Evolutionary conservation across 1,284 basidiomycete species (phyloP).

Genomic region (Wallemia ichthyophaga): DNA sequence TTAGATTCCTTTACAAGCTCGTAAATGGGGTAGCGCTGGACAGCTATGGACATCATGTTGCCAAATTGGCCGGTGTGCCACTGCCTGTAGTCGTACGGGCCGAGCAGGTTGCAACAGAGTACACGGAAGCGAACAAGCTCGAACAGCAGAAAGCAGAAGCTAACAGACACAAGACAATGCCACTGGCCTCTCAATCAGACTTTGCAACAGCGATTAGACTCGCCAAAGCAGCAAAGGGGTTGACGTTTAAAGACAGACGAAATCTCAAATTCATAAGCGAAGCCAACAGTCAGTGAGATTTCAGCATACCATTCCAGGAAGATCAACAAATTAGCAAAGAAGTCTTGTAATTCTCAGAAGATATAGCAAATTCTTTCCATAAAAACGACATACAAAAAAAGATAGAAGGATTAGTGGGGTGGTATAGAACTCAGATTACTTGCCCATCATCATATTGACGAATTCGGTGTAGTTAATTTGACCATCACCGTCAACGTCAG

Average conservation of each 20-base stretch:
- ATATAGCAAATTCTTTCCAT: background rate
- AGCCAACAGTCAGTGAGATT: background rate
- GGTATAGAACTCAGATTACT: background rate
- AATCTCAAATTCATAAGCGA: background rate
- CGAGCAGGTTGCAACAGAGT: conserved; percentile 55
- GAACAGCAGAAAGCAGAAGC: conserved; percentile 37
- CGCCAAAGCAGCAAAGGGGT: background rate
- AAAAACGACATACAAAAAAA: background rate
- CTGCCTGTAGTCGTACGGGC: conserved; percentile 52
- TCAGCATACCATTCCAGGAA: too few relatives aligned
- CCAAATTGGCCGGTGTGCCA: conserved; percentile 56
- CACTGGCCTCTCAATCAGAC: conserved; percentile 54
- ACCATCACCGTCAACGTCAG: conserved; percentile 80
- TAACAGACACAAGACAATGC: conserved; percentile 28
- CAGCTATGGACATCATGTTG: conserved; percentile 77
- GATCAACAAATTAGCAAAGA: too few relatives aligned
- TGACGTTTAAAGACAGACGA: background rate
- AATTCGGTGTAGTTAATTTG: conserved; percentile 36
- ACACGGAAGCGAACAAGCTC: conserved; percentile 38
- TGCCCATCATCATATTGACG: background rate
- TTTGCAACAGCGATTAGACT: conserved; percentile 34
- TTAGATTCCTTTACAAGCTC: conserved; percentile 78
- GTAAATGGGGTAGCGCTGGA: conserved; percentile 61
- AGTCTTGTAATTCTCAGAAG: too few relatives aligned
- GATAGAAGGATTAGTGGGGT: background rate